Conservation (phyloP, 257 asterid genomes). For the Solanum medicagineum region DNA sequence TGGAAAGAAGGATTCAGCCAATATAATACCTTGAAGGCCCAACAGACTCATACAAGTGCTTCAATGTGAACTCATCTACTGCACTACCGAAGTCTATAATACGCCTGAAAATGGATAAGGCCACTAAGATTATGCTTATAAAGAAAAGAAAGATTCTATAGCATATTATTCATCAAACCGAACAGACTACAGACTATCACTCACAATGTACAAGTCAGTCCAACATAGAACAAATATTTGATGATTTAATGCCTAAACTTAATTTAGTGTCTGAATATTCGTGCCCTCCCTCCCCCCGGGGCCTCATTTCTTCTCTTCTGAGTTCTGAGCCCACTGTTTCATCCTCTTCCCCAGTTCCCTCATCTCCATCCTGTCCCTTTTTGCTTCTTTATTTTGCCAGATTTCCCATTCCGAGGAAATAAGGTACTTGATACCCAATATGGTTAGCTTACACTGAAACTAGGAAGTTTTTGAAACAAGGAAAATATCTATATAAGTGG, state of each 20-base stretch:
- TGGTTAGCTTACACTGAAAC: neutral
- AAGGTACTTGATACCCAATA: neutral
- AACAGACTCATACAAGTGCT: conserved; percentile 69
- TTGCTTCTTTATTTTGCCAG: neutral
- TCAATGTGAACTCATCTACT: conserved; percentile 79
- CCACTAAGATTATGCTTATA: neutral
- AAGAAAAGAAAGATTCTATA: neutral
- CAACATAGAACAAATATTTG: neutral
- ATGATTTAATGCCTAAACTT: neutral
- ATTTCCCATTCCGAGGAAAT: neutral
- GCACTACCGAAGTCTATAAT: conserved; percentile 97
- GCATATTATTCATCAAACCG: neutral
- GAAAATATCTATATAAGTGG: neutral
- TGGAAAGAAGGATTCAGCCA: conserved; percentile 2
- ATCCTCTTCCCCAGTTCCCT: neutral
- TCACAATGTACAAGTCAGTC: neutral
- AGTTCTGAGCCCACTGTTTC: neutral
- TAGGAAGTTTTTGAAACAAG: neutral
- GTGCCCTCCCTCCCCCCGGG: neutral
- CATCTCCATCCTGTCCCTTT: neutral
- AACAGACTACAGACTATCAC: neutral
- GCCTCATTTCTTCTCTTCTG: neutral
- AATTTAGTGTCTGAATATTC: neutral
- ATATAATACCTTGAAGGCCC: conserved; percentile 91
- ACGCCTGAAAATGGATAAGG: conserved; percentile 46